A percentile compares a stretch with the other conserved stretches of the same genome.
These are phyloP conservation scores for Verticillium longisporum DNA, from an alignment of 2,329 filamentous ascomycete species.

Conservation along the genomic window DNA sequence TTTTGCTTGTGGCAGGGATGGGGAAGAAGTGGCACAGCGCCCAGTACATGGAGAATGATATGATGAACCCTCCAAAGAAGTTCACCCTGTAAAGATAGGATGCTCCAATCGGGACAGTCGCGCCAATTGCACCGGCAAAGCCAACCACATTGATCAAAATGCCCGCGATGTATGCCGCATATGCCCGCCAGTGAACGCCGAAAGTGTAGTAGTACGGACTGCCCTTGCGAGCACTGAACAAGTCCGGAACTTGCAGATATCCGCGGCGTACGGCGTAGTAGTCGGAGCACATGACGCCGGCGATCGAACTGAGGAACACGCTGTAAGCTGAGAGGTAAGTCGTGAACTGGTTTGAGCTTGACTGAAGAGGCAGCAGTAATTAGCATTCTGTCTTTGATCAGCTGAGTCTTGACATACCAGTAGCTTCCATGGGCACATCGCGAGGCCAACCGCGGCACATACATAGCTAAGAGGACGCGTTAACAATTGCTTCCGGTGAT, in stretches of 20 bases:
- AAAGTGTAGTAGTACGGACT: conserved; percentile 68
- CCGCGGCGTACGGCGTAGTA: conserved; percentile 83
- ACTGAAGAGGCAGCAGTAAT: conserved; percentile 32
- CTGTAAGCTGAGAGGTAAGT: conserved; percentile 89
- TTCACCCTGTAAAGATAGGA: conserved; percentile 86
- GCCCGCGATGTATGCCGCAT: conserved; percentile 72
- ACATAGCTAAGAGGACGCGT: conserved; percentile 54
- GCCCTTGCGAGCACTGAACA: conserved; percentile 64
- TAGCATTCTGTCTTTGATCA: too few relatives aligned
- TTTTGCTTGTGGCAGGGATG: conserved; percentile 65
- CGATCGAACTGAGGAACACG: conserved; percentile 89
- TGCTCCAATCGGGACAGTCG: conserved; percentile 65
- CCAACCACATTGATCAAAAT: conserved; percentile 89
- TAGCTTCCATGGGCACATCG: conserved; percentile 83
- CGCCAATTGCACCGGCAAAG: conserved; percentile 75
- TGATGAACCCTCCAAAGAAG: conserved; percentile 78
- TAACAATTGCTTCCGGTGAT: too few relatives aligned
- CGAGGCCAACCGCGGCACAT: conserved; percentile 70
- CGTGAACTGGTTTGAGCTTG: conserved; percentile 72
- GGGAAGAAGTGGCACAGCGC: conserved; percentile 61
- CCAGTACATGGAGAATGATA: conserved; percentile 64
- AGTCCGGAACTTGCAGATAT: conserved; percentile 68
- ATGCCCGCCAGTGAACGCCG: conserved; percentile 79
- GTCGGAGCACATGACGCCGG: conserved; percentile 82
- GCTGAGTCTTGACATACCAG: not conserved